Evolutionary conservation across 768 basidiomycete species (phyloP), one percentile per base, ranked within the genome.

Genomic region (Steccherinum ochraceum): DNA sequence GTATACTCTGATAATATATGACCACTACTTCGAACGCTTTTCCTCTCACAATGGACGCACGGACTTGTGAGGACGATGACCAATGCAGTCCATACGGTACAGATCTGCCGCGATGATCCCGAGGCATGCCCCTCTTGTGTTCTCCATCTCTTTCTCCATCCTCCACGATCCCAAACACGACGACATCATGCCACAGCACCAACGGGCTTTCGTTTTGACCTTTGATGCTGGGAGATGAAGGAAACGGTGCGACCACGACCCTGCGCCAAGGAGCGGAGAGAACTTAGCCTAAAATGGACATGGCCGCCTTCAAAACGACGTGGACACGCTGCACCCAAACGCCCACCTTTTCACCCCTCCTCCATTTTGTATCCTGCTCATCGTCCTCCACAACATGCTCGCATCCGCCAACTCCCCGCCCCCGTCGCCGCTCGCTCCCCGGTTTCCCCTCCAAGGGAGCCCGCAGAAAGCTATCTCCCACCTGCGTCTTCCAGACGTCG

Each of bases 401-500:
- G 24, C 54, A 30, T 55, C 56, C 16, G 49, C 58, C 42, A 57
- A 53, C 24, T 59, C 58, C n/a, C 63, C 63, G n/a, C 63, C 63
- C 0, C 56, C 63, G 3, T 64, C 63, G 25, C 63, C 63, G 1
- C 56, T 64, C 18, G 47, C 57, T 51, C 48, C 56, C 2, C 61
- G 59, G 21, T 54, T 52, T 12, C 46, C 53, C 21, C 26, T 43
- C 12, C 23, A 46, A 19, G 27, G 41, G 50, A 60, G 54, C 47
- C 58, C 62, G 13, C 30, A 35, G 30, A 35, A 35, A 16, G 30
- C 30, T 19, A 39, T 39, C 11, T n/a, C 35, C n/a, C 35, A 39
- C n/a, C 58, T 66, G 46, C 52, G 56, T 41, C 46, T 66, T 24
- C 51, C 58, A 10, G 54, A 61, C 52, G 76, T 85, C 35, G 74